Conservation (phyloP, 1,284 basidiomycete genomes). For the Pseudozyma hubeiensis region DNA sequence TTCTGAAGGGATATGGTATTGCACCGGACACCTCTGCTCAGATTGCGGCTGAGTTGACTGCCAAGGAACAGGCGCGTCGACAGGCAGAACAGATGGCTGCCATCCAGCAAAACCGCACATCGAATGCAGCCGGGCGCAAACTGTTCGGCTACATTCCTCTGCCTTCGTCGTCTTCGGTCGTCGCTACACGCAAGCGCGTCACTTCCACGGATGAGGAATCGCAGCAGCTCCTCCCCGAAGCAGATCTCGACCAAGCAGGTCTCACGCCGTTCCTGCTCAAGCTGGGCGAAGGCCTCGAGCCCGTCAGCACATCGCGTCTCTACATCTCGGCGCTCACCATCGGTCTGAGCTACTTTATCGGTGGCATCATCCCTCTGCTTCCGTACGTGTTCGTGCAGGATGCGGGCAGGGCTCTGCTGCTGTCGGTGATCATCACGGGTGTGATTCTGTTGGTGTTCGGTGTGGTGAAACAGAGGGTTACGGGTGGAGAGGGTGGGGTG, state of each 20-base stretch:
- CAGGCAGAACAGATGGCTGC: slow-evolving; percentile 9
- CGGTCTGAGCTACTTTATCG: slow-evolving; percentile 59
- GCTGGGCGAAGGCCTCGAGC: slow-evolving; percentile 57
- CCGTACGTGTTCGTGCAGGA: slow-evolving; percentile 61
- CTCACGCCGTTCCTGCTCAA: slow-evolving; percentile 63
- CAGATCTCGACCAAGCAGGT: slow-evolving; percentile 43
- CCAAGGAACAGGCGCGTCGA: slow-evolving; percentile 26
- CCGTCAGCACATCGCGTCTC: slow-evolving; percentile 57
- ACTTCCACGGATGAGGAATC: slow-evolving; percentile 20
- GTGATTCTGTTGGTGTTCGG: slow-evolving; percentile 60
- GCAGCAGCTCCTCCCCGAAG: slow-evolving; percentile 13
- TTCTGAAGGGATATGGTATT: slow-evolving; percentile 88
- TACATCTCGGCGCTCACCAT: slow-evolving; percentile 59
- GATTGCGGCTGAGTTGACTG: slow-evolving; percentile 74
- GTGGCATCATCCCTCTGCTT: slow-evolving; percentile 60
- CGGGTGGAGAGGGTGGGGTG: slow-evolving; percentile 51
- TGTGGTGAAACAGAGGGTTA: slow-evolving; percentile 58
- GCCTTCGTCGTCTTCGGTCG: slow-evolving; percentile 15
- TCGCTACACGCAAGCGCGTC: slow-evolving; percentile 13
- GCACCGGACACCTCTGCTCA: slow-evolving; percentile 82
- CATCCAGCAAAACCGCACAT: slow-evolving; percentile 2
- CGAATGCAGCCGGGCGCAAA: slow-evolving; percentile 12
- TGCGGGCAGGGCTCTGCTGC: slow-evolving; percentile 44
- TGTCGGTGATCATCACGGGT: slow-evolving; percentile 59
- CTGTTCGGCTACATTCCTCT: slow-evolving; percentile 42